phyloP scores from a whole-genome alignment of 1,139 yeast genomes.

The Geotrichum reessii region DNA sequence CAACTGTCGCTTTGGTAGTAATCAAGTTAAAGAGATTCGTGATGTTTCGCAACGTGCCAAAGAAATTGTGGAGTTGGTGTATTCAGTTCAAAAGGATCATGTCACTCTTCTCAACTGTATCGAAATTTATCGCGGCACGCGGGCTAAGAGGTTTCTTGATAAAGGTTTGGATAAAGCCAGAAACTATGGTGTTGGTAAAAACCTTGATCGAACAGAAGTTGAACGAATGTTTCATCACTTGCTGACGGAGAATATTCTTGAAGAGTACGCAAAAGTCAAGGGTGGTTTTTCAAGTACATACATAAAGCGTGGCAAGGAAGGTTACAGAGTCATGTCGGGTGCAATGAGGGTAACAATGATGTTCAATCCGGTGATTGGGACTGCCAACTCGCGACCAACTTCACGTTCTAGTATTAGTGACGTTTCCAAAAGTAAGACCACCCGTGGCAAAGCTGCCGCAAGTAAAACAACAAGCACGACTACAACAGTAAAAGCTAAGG shows the following conservation, averaged over 20 bases:
- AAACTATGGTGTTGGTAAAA: slow-evolving; percentile 67
- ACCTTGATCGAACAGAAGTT: slow-evolving; percentile 57
- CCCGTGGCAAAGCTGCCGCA: not conserved
- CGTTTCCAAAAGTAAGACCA: not conserved
- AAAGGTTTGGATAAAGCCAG: slow-evolving; percentile 54
- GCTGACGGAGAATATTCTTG: slow-evolving; percentile 59
- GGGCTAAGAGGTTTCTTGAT: slow-evolving; percentile 51
- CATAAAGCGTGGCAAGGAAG: slow-evolving; percentile 53
- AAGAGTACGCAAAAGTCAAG: slow-evolving; percentile 60
- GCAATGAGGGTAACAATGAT: slow-evolving; percentile 45
- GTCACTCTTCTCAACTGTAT: slow-evolving; percentile 79
- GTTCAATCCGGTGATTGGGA: slow-evolving; percentile 28
- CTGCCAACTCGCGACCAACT: not conserved
- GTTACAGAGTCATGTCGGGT: slow-evolving; percentile 45
- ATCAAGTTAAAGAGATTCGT: slow-evolving; percentile 44
- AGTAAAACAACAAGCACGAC: not conserved
- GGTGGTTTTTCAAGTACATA: slow-evolving; percentile 78
- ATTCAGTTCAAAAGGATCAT: slow-evolving; percentile 38
- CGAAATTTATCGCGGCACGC: slow-evolving; percentile 77
- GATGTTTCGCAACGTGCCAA: slow-evolving; percentile 69
- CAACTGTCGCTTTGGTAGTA: slow-evolving; percentile 59
- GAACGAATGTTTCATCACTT: slow-evolving; percentile 80
- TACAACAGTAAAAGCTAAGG: not conserved
- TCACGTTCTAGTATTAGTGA: not conserved
- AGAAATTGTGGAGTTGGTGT: slow-evolving; percentile 55